phyloP scores from a whole-genome alignment of 192 early-diverging fungal genomes.

The Mortierella antarctica region DNA sequence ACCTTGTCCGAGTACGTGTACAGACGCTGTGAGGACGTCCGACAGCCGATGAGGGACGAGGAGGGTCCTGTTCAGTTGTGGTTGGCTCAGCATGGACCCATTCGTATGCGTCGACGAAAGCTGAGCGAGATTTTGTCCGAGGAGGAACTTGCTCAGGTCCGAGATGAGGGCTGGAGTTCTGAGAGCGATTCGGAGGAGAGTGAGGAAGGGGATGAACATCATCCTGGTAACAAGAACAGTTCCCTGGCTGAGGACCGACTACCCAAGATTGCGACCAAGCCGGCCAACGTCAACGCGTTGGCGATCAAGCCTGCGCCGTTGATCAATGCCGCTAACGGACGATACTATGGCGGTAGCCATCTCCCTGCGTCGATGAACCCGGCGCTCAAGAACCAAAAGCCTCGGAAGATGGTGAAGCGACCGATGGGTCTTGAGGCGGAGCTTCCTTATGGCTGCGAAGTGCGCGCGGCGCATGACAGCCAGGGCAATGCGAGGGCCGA shows the following conservation, averaged over 20 bases:
- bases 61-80: conserved; percentile 49
- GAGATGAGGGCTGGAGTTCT: not conserved
- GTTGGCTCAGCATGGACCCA: conserved; percentile 52
- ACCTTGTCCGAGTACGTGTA: conserved; percentile 48
- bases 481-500: conserved; percentile 38
- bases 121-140: conserved; percentile 16
- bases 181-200: conserved; percentile 1
- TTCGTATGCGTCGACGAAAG: conserved; percentile 40
- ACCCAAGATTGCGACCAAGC: conserved; percentile 46
- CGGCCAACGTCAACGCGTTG: not conserved
- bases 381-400: conserved; percentile 19
- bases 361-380: conserved; percentile 34
- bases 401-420: conserved; percentile 21
- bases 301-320: not conserved
- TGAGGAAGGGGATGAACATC: not conserved
- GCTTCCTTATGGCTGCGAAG: conserved; percentile 41
- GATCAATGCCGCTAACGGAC: conserved; percentile 29
- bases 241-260: conserved; percentile 20
- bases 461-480: conserved; percentile 28
- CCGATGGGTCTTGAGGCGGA: conserved; percentile 46
- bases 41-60: conserved; percentile 51
- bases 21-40: conserved; percentile 48
- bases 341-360: conserved; percentile 50
- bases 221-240: not conserved
- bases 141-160: not conserved